These are phyloP conservation scores for Heliamphora exappendiculata DNA, from an alignment of 148 eudicot genomes.

Conservation along the genomic window DNA sequence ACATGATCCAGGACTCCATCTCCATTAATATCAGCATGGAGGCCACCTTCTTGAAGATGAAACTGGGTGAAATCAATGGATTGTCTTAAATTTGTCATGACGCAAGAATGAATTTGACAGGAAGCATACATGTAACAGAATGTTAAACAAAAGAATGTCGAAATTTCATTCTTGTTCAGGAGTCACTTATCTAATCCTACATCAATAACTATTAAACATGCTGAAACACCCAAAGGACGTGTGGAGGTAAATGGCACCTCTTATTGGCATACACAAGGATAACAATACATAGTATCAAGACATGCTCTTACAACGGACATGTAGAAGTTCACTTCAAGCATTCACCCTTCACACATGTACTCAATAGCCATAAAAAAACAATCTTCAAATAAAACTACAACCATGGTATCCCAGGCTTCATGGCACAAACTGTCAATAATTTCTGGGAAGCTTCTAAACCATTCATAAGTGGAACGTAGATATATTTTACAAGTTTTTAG, in stretches of 20 bases:
- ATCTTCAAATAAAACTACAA: background rate
- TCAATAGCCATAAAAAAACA: background rate
- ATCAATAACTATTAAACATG: background rate
- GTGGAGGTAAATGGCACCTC: background rate
- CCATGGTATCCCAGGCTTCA: background rate
- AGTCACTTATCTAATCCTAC: background rate
- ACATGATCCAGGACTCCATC: constrained; percentile 99
- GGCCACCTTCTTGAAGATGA: constrained; percentile 98
- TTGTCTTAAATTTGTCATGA: constrained; percentile 7
- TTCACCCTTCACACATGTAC: background rate
- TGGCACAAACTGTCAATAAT: background rate
- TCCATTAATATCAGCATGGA: constrained; percentile 97
- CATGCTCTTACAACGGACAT: background rate
- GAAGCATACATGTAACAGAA: background rate
- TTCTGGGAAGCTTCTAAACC: background rate
- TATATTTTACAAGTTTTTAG: background rate
- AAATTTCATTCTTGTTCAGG: no score
- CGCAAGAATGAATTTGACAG: background rate
- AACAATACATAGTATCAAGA: background rate
- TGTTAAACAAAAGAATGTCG: background rate
- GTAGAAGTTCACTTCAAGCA: background rate
- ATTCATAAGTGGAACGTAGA: background rate
- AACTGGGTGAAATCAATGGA: constrained; percentile 45
- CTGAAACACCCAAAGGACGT: background rate
- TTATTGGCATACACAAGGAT: background rate